These are phyloP conservation scores for Martiniozyma asiatica DNA, from an alignment of 1,139 yeast species.

Conservation along the genomic window DNA sequence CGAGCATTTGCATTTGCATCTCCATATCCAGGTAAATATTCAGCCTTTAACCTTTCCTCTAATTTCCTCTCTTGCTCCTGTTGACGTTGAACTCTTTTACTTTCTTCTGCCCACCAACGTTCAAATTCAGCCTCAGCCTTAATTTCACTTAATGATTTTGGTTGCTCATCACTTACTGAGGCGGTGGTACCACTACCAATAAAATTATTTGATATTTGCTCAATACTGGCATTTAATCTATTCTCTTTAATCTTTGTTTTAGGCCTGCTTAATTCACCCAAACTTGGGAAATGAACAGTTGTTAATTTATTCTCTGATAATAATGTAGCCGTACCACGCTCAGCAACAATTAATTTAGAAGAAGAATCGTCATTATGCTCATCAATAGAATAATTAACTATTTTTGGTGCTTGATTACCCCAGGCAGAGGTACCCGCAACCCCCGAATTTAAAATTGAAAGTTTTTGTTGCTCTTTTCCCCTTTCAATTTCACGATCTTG, in stretches of 20 bases:
- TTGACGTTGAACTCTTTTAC: slow-evolving; percentile 38
- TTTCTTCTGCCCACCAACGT: slow-evolving; percentile 72
- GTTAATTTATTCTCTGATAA: slow-evolving; percentile 12
- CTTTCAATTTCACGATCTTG: slow-evolving; percentile 32
- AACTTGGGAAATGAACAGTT: slow-evolving; percentile 11
- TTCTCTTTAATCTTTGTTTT: slow-evolving; percentile 5
- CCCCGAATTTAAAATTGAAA: too few species aligned
- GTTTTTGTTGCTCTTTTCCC: slow-evolving; percentile 1
- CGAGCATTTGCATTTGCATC: too few species aligned
- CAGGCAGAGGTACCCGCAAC: slow-evolving; percentile 5
- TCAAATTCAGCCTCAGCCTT: slow-evolving; percentile 75
- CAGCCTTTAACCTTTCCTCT: too few species aligned
- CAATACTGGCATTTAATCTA: background rate
- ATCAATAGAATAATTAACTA: slow-evolving; percentile 4
- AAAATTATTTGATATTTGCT: too few species aligned
- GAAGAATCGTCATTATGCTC: background rate
- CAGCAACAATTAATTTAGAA: slow-evolving; percentile 1
- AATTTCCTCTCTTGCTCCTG: background rate
- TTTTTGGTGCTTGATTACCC: slow-evolving; percentile 8
- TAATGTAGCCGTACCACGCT: slow-evolving; percentile 8
- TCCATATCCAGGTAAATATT: too few species aligned
- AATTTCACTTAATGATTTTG: slow-evolving; percentile 47
- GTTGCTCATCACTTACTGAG: background rate
- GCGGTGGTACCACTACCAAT: background rate
- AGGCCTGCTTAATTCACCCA: slow-evolving; percentile 8